phyloP scores from a whole-genome alignment of 768 basidiomycete genomes.

The Gyrodon lividus region DNA sequence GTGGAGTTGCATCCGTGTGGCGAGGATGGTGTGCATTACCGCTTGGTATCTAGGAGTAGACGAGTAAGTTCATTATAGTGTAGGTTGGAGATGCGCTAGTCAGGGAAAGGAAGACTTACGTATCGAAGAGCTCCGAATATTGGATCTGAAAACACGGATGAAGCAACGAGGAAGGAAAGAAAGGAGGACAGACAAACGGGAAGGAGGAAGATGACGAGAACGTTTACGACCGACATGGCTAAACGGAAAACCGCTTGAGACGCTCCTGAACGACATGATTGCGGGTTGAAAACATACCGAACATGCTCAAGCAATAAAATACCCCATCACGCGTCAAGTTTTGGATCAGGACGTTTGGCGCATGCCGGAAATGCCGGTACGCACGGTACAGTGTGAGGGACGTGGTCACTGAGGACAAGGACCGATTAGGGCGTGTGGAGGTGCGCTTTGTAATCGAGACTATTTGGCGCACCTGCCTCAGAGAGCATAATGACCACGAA shows the following conservation, averaged over 20 bases:
- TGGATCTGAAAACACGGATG: background rate
- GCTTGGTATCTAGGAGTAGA: background rate
- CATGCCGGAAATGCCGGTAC: background rate
- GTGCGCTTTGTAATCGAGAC: too few relatives aligned
- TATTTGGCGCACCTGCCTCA: background rate
- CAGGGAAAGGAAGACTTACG: background rate
- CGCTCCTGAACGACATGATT: background rate
- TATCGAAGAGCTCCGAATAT: background rate
- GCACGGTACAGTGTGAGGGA: background rate
- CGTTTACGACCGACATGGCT: background rate
- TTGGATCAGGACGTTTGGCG: background rate
- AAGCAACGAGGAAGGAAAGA: background rate
- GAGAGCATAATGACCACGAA: background rate
- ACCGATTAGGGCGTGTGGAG: background rate
- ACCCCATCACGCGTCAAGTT: background rate
- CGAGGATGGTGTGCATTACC: constrained; percentile 3
- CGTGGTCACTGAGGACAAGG: background rate
- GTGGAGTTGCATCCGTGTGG: constrained; percentile 1
- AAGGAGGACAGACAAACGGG: background rate
- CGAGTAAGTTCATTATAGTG: too few relatives aligned
- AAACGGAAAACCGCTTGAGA: background rate
- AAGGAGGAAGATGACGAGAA: background rate
- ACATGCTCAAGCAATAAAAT: background rate
- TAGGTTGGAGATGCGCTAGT: background rate
- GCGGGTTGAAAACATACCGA: background rate